Conservation (phyloP, 345 rosid genomes). For the Microthlaspi erraticum region DNA sequence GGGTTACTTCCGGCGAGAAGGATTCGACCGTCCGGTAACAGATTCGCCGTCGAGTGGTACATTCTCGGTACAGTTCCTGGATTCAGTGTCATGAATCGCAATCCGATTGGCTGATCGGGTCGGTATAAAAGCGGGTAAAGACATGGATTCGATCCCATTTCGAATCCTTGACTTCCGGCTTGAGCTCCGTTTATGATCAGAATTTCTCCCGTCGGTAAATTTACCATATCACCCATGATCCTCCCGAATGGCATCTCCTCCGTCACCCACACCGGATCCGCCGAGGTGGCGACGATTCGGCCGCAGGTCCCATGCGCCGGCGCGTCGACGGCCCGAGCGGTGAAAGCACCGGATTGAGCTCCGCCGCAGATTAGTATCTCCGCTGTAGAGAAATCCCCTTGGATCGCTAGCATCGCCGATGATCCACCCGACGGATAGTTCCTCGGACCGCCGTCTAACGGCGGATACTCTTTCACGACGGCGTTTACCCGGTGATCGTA, state of each 20-base stretch:
- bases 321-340: conserved; percentile 51
- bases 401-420: conserved; percentile 70
- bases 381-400: conserved; percentile 56
- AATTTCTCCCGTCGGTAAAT: conserved; percentile 79
- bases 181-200: conserved; percentile 87
- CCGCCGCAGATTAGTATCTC: conserved; percentile 86
- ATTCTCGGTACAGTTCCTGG: conserved; percentile 82
- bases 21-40: conserved; percentile 82
- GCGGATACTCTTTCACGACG: conserved; percentile 64
- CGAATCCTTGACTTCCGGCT: conserved; percentile 75
- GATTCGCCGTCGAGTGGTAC: conserved; percentile 93
- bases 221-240: conserved; percentile 93
- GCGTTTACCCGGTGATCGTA: conserved; percentile 59
- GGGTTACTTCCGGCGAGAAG: conserved; percentile 91
- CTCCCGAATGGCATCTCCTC: conserved; percentile 90
- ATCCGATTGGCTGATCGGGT: conserved; percentile 63
- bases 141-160: conserved; percentile 68
- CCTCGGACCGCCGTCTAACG: conserved; percentile 78
- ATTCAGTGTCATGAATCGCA: conserved; percentile 71
- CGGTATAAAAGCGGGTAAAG: conserved; percentile 65
- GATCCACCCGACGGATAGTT: conserved; percentile 91
- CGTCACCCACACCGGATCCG: conserved; percentile 65
- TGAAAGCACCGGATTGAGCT: conserved; percentile 76
- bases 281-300: conserved; percentile 56
- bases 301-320: conserved; percentile 74